phyloP scores from a whole-genome alignment of 2,329 filamentous ascomycete species.

The Phoma sp. region DNA sequence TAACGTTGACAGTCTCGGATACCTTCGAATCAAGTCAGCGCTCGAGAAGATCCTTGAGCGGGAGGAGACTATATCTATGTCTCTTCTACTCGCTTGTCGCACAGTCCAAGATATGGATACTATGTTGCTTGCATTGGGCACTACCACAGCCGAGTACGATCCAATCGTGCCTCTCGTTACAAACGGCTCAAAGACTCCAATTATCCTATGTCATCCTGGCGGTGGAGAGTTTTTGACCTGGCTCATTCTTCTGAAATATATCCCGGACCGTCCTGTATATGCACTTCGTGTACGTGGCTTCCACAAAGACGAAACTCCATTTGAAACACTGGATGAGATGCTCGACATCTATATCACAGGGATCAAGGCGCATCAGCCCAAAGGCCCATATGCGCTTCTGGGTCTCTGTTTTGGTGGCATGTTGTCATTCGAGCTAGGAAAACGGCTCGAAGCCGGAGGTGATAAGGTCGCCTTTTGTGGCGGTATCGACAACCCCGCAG shows the following conservation, averaged over 20 bases:
- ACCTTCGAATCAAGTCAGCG: constrained; percentile 15
- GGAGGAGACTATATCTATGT: constrained; percentile 10
- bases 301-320: constrained; percentile 42
- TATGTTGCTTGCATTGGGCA: constrained; percentile 6
- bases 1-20: constrained; percentile 12
- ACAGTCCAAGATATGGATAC: constrained; percentile 7
- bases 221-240: constrained; percentile 50
- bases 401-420: constrained; percentile 61
- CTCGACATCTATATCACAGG: constrained; percentile 51
- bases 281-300: constrained; percentile 56
- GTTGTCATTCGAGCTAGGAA: constrained; percentile 55
- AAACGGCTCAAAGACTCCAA: constrained; percentile 8
- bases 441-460: constrained; percentile 6
- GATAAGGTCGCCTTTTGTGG: constrained; percentile 10
- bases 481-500: constrained; percentile 15
- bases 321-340: constrained; percentile 50
- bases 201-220: constrained; percentile 40
- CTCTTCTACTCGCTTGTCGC: constrained; percentile 3
- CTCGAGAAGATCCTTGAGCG: constrained; percentile 7
- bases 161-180: constrained; percentile 13
- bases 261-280: constrained; percentile 55
- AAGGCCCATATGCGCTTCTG: constrained; percentile 59
- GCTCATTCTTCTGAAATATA: constrained; percentile 45
- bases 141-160: constrained; percentile 11
- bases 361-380: constrained; percentile 53